phyloP scores from a whole-genome alignment of 257 asterid species.

The Solanum pinnatisectum region DNA sequence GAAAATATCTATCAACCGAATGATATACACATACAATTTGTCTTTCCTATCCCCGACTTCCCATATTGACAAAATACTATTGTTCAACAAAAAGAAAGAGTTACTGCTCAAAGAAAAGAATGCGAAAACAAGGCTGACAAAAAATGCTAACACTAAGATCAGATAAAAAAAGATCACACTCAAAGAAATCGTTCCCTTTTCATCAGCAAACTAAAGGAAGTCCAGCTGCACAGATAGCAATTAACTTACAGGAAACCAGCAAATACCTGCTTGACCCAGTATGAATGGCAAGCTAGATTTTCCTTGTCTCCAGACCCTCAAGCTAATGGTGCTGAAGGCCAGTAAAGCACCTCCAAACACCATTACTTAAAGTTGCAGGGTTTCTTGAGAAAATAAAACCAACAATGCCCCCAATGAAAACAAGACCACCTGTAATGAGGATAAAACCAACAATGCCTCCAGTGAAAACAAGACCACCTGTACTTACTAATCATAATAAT shows the following conservation, averaged over 20 bases:
- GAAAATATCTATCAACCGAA: background rate
- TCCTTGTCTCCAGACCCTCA: constrained; percentile 87
- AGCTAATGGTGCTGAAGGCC: constrained; percentile 70
- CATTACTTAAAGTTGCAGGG: constrained; percentile 41
- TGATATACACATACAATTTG: background rate
- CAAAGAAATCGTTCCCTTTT: background rate
- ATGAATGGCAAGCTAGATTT: constrained; percentile 89
- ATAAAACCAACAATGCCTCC: constrained; percentile 70
- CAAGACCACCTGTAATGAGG: constrained; percentile 59
- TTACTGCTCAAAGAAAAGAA: background rate
- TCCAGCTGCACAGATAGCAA: background rate
- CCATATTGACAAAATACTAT: background rate
- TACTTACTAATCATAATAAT: background rate
- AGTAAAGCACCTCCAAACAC: constrained; percentile 78
- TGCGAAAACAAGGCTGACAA: background rate
- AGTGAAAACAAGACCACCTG: constrained; percentile 73
- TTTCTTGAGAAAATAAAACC: constrained; percentile 69
- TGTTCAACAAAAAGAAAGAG: background rate
- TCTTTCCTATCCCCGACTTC: background rate
- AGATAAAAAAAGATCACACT: background rate
- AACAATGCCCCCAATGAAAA: constrained; percentile 62
- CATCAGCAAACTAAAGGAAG: background rate
- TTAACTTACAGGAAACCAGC: background rate
- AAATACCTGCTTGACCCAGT: constrained; percentile 86
- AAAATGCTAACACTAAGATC: background rate